Evolutionary conservation across 257 asterid genomes (phyloP), one percentile per base, ranked within the genome.

Genomic region (Capsicum pubescens): DNA sequence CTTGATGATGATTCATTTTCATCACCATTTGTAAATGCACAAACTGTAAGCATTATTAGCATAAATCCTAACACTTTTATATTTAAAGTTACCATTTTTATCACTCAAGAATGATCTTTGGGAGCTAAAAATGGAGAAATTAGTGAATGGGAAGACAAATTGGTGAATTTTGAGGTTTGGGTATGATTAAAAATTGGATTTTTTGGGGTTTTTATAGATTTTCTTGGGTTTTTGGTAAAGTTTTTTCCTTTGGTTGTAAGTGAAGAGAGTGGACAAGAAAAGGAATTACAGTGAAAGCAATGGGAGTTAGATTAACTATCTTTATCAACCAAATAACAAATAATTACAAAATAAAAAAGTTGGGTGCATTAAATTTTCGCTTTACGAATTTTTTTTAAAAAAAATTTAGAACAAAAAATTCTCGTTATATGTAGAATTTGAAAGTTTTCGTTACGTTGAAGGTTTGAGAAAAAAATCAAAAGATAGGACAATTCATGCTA

Each of bases 231-330:
- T 71, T 55, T n/a, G n/a, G 78, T 68, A 26, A 54, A 21, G 4
- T 50, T 67, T 56, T 63, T 87, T 86, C 69, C 85, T 82, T 82
- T 82, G 90, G 82, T 83, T 87, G 91, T 71, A 89, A 89, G 19
- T 50, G 72, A 39, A 39, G 44, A 39, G 44, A 3, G 44, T 3
- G 44, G 44, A 0, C 39, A 36, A 36, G 39, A 36, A 36, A 3
- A 36, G 1, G 39, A 3, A 36, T 1, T 3, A 1, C 1, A 39
- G 44, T 39, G 44, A 39, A 39, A 39, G 44, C 2, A 4, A 39
- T 39, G 44, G 44, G 44, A 39, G 44, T 39, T 39, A 39, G 44
- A 39, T 39, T 39, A 4, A 39, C 44, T 39, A 39, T 39, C 44
- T 39, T 39, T 39, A 39, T 39, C 44, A 39, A 39, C 44, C 44